Base-by-base conservation (phyloP, 106 monocot species). In the Dendrobium chrysotoxum region DNA sequence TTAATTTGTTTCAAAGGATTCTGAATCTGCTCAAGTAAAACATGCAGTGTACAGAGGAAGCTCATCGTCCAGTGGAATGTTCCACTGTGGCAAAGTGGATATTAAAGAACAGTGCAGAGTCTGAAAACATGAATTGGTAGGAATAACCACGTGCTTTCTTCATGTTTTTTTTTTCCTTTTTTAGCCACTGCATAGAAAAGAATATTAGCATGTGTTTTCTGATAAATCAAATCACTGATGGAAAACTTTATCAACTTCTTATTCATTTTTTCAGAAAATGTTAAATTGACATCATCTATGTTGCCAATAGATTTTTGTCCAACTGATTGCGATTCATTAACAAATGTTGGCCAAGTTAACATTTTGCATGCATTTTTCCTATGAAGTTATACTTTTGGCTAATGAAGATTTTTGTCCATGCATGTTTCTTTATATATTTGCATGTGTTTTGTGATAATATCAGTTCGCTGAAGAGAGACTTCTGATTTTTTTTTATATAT, bases 91-190 rank as follows among this genome's bases (percentile, higher is more conserved):
- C 66, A 40, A 82, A 77, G 77, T 82, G 82, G 82, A 82, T 78
- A 25, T 39, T 83, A 47, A 83, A 83, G 71, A 83, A 78, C 72
- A 83, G 78, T 66, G 71, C 78, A 17, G 83, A 83, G 41, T 76
- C 83, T 78, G 83, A 83, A 72, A 83, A 83, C 26, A 71, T 76
- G 70, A 83, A 83, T 83, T 83, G 40, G 54, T 61, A 68, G 75
- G 31, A 77, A 21, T 31, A 35, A 28, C 16, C 26, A 28, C 28
- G 12, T 1, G 17, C 18, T 3, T 50, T 35, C 13, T 5, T n/a
- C 11, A 8, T 30, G 8, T 64, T 23, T 66, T 21, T 81, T 16
- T 12, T 64, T 25, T 3, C 21, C 44, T 40, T 28, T 61, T 5
- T 17, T 82, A 42, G 74, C n/a, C 31, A 71, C 35, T 74, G 17